These are phyloP conservation scores for Triadica sebifera DNA, from an alignment of 345 rosid species.

Conservation along the genomic window DNA sequence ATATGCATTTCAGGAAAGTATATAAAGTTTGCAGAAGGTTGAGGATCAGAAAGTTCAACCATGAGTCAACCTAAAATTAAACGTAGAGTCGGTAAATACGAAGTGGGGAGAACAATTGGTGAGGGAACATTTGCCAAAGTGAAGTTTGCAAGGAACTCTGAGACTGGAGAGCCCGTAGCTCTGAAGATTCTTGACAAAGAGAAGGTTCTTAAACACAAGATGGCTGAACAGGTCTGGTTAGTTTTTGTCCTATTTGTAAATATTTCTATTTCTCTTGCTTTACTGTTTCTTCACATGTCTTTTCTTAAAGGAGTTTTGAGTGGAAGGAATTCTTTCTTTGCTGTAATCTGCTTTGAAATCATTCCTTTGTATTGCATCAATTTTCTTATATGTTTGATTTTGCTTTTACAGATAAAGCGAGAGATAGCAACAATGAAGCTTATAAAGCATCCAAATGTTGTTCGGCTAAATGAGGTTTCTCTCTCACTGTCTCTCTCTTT, in stretches of 20 bases:
- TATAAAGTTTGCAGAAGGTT: slow-evolving; percentile 9
- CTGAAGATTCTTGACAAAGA: slow-evolving; percentile 95
- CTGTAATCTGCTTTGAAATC: too few relatives aligned
- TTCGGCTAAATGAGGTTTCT: slow-evolving; percentile 70
- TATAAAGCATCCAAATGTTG: slow-evolving; percentile 93
- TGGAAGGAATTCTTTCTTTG: too few relatives aligned
- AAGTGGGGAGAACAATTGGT: slow-evolving; percentile 94
- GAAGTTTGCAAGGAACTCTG: slow-evolving; percentile 86
- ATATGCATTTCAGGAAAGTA: slow-evolving; percentile 24
- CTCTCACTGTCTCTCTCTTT: slow-evolving; percentile 22
- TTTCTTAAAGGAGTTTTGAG: too few relatives aligned
- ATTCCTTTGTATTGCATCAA: background rate
- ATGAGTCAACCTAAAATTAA: slow-evolving; percentile 74
- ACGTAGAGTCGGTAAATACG: slow-evolving; percentile 84
- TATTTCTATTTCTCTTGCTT: background rate
- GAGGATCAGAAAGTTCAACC: slow-evolving; percentile 12
- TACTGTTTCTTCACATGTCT: background rate
- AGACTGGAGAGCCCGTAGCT: slow-evolving; percentile 82
- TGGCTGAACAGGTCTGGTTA: slow-evolving; percentile 84
- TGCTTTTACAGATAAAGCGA: slow-evolving; percentile 66
- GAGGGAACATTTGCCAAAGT: slow-evolving; percentile 99
- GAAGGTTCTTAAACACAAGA: slow-evolving; percentile 92
- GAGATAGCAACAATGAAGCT: slow-evolving; percentile 93
- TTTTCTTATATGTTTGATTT: slow-evolving; percentile 19
- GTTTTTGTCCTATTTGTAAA: background rate